Base-by-base conservation (phyloP, 148 eudicot genomes). In the Silene conica region DNA sequence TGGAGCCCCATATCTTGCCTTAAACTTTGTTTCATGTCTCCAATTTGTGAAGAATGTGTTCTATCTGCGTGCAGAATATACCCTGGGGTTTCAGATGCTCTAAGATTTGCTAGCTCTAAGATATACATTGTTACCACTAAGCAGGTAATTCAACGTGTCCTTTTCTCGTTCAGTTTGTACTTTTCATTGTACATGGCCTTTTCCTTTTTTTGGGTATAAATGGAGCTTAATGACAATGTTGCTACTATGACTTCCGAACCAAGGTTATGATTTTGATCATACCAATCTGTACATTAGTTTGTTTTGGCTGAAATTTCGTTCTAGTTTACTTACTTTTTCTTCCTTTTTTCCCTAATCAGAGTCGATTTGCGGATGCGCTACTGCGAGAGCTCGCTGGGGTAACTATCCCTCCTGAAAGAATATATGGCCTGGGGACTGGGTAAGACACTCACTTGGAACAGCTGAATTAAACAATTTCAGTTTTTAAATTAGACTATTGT, bases 381-480 rank as follows among this genome's bases (percentile, higher is more conserved):
- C 82, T 95, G 78, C 82, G 87, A 73, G 92, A 87, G 81, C 89
- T 95, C 83, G 98, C 91, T 75, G 98, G 97, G 80, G 87, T 95
- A 57, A 86, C 85, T 80, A 83, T 95, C 79, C 98, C 98, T 34
- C 82, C 89, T 64, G 96, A 95, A 82, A 80, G 94, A 82, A 90
- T 95, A 34, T 95, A 78, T 83, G 98, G 98, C 73, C 87, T 95
- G 22, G 98, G 98, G 69, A 85, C 87, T 63, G 98, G 98, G 98
- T 95, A 74, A 88, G 89, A 72, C 67, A 60, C 15, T 34, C 22
- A 26, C 67, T 73, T 52, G 34, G 34, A 3, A 31, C 34, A 31
- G 19, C 2, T 55, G 11, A 12, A 21, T 3, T 18, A 43, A 66
- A 5, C 21, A 46, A 1, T 14, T 19, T 68, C 7, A 38, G 2